These are phyloP conservation scores for Vigna nakashimae DNA, from an alignment of 306 rosid genomes.

Conservation along the genomic window DNA sequence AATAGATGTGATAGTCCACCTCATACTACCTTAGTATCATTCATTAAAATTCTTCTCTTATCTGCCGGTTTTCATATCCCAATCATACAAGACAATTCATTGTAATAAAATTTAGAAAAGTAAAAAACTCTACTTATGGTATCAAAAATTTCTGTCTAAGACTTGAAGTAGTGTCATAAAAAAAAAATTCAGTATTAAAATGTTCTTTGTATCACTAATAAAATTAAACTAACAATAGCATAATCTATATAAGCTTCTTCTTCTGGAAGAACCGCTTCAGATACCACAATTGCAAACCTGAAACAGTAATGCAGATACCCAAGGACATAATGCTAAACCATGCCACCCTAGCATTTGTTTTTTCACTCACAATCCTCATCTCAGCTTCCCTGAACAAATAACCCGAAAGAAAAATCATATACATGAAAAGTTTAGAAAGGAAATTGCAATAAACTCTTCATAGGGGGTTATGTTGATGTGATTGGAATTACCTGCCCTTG, in stretches of 20 bases:
- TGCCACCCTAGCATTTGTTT: slow-evolving; percentile 80
- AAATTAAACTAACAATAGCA: slow-evolving; percentile 30
- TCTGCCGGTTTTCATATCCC: neutral
- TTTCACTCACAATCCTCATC: slow-evolving; percentile 85
- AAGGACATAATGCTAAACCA: slow-evolving; percentile 81
- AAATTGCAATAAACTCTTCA: neutral
- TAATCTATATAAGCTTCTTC: slow-evolving; percentile 85
- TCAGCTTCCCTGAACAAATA: slow-evolving; percentile 72
- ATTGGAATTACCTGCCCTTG: slow-evolving; percentile 66
- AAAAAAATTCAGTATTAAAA: neutral
- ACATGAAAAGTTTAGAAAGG: neutral
- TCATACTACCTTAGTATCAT: neutral
- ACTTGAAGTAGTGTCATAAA: slow-evolving; percentile 26
- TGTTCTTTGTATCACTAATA: slow-evolving; percentile 28
- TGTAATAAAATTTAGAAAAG: slow-evolving; percentile 14
- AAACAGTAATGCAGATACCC: slow-evolving; percentile 78
- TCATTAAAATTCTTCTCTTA: neutral
- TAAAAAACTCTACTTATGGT: slow-evolving; percentile 33
- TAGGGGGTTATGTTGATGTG: neutral
- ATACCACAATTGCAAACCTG: slow-evolving; percentile 78
- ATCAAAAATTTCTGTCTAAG: slow-evolving; percentile 45
- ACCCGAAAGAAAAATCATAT: neutral
- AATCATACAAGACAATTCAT: slow-evolving; percentile 10
- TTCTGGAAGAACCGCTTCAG: slow-evolving; percentile 88
- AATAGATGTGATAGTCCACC: neutral